These are phyloP conservation scores for Alternaria alternata DNA, from an alignment of 2,329 filamentous ascomycete species.

Conservation along the genomic window DNA sequence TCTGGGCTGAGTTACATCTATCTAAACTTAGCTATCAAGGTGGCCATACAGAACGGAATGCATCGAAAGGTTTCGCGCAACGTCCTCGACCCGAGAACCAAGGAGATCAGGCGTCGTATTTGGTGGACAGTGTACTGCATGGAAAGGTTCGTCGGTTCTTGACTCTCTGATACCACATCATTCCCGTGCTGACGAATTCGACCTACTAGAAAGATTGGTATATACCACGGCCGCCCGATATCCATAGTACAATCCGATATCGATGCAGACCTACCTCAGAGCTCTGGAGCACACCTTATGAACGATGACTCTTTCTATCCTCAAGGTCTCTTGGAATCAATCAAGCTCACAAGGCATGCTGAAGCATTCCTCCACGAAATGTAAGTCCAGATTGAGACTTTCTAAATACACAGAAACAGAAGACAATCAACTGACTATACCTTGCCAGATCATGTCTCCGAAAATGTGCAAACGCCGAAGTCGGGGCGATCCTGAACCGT, in stretches of 20 bases:
- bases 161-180: background rate
- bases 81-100: conserved; percentile 10
- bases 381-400: conserved; percentile 1
- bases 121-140: conserved; percentile 27
- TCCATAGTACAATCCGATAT: conserved; percentile 21
- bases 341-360: conserved; percentile 15
- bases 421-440: background rate
- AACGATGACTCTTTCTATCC: conserved; percentile 6
- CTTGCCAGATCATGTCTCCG: conserved; percentile 11
- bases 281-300: background rate
- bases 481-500: conserved; percentile 8
- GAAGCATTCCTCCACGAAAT: conserved; percentile 18
- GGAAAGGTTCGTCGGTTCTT: conserved; percentile 17
- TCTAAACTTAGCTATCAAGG: conserved; percentile 63
- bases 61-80: conserved; percentile 53
- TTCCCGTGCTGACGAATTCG: background rate
- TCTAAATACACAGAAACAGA: background rate
- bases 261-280: conserved; percentile 17
- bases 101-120: conserved; percentile 21
- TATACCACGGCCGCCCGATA: conserved; percentile 23
- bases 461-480: conserved; percentile 13
- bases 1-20: conserved; percentile 67
- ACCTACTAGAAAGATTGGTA: conserved; percentile 17
- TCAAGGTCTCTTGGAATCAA: conserved; percentile 12
- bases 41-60: conserved; percentile 69